These are phyloP conservation scores for Gossypium gossypioides DNA, from an alignment of 441 rosid species.

Conservation along the genomic window DNA sequence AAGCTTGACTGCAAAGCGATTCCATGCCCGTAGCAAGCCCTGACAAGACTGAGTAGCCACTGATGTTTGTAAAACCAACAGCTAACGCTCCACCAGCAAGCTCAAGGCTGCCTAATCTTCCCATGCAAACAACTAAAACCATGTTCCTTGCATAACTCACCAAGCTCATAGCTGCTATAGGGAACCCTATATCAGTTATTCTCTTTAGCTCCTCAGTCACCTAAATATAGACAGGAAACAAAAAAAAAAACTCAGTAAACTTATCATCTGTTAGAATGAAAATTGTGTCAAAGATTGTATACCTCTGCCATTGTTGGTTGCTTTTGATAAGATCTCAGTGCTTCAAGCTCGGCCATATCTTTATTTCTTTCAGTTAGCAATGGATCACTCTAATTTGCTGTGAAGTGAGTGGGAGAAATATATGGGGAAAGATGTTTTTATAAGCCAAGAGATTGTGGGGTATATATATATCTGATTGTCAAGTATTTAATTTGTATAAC, in stretches of 20 bases:
- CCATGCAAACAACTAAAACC: conserved; percentile 68
- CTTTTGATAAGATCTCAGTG: conserved; percentile 30
- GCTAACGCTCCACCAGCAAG: conserved; percentile 87
- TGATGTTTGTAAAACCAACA: conserved; percentile 79
- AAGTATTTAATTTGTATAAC: not conserved
- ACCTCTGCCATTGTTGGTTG: conserved; percentile 66
- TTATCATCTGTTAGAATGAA: not conserved
- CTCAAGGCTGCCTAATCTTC: conserved; percentile 74
- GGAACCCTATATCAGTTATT: conserved; percentile 58
- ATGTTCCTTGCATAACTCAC: conserved; percentile 64
- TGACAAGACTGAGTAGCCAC: conserved; percentile 76
- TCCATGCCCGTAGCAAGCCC: conserved; percentile 90
- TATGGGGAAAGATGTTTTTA: conserved; percentile 16
- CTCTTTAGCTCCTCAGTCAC: conserved; percentile 65
- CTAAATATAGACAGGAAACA: conserved; percentile 20
- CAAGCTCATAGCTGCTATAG: conserved; percentile 68
- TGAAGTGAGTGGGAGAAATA: conserved; percentile 5
- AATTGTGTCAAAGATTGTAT: conserved; percentile 3
- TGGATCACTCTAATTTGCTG: not conserved
- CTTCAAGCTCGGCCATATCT: conserved; percentile 31
- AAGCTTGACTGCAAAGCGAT: conserved; percentile 74
- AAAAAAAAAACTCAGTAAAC: not conserved
- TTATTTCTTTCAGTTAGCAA: not conserved
- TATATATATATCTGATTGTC: conserved; percentile 6
- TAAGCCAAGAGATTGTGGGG: conserved; percentile 17